Evolutionary conservation across 108 stramenopile species (phyloP), one percentile per base, ranked within the genome.

Genomic region (Discostella stelligeroides): DNA sequence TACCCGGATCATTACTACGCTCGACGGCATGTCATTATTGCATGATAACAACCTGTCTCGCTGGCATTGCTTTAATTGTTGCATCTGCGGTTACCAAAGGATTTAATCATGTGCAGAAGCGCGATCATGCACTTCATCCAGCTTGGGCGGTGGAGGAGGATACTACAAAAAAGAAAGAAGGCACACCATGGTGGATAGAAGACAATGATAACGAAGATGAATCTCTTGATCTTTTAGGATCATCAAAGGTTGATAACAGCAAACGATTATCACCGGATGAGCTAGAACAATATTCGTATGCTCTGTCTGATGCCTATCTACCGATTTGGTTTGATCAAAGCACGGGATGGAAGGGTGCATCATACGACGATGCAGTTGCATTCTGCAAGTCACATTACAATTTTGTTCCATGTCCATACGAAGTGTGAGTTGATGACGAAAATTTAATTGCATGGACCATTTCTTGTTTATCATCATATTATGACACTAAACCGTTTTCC

Each of bases 381-480:
- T 77, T 69, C 55, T 77, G 76, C 37, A 29, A 46, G 0, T 45
- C 62, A 27, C 67, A 70, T 34, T 55, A 70, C 28, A 17, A 58
- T 51, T 69, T 51, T 25, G 47, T 70, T 1, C 68, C 63, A 42
- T 77, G 76, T 42, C 76, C 76, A 13, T 77, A 70, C 68, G 46
- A 70, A 21, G 74, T 68, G 55, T 68, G 28, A 54, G 53, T 54
- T 12, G 1, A 45, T 42, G 5, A 20, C 27, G 18, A 5, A 3
- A 14, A 18, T 25, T n/a, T 42, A 1, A 17, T 17, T 10, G 21
- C 24, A 13, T 28, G 6, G 20, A 25, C 42, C n/a, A n/a, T n/a
- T 18, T 27, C 29, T 0, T 63, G 18, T 0, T 45, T 20, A 49
- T 60, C 18, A 49, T 49, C 12, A 21, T 18, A 17, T 3, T 18